Evolutionary conservation across 495 filamentous ascomycete genomes (phyloP).

Genomic region (Penicillium egyptiacum): DNA sequence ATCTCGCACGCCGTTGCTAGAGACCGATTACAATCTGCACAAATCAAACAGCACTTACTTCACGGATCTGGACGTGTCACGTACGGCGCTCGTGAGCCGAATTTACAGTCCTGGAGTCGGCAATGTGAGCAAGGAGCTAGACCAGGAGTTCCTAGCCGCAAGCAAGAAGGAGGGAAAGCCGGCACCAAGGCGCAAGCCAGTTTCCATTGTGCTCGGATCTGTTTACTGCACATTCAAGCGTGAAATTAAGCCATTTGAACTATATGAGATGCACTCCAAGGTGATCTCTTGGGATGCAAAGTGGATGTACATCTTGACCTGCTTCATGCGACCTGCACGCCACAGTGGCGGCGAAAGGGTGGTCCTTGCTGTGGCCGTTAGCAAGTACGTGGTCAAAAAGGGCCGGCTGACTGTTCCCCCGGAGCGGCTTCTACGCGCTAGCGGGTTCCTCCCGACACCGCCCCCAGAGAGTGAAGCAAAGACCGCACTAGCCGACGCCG

Average conservation of each 20-base stretch:
- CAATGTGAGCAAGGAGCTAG: constrained; percentile 48
- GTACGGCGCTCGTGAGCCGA: constrained; percentile 60
- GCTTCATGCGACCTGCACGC: constrained; percentile 60
- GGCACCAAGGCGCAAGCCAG: constrained; percentile 38
- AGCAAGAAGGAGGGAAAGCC: constrained; percentile 44
- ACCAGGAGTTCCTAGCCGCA: constrained; percentile 38
- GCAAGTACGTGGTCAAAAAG: constrained; percentile 89
- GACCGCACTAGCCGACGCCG: constrained; percentile 15
- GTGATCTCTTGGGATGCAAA: constrained; percentile 77
- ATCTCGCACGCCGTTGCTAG: constrained; percentile 54
- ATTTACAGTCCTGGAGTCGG: constrained; percentile 59
- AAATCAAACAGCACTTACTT: constrained; percentile 79
- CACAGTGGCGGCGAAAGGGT: constrained; percentile 47
- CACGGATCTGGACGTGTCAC: constrained; percentile 67
- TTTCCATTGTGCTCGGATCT: constrained; percentile 61
- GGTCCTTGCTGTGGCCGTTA: constrained; percentile 72
- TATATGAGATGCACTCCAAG: constrained; percentile 66
- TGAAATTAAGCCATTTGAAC: constrained; percentile 66
- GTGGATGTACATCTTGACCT: constrained; percentile 75
- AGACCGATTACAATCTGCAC: constrained; percentile 69
- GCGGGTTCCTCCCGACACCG: constrained; percentile 58
- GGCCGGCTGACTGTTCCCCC: constrained; percentile 83
- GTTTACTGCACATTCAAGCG: constrained; percentile 65
- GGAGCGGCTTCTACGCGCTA: constrained; percentile 68
- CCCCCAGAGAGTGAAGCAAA: constrained; percentile 16